phyloP scores from a whole-genome alignment of 768 basidiomycete species.

The Terana coerulea region DNA sequence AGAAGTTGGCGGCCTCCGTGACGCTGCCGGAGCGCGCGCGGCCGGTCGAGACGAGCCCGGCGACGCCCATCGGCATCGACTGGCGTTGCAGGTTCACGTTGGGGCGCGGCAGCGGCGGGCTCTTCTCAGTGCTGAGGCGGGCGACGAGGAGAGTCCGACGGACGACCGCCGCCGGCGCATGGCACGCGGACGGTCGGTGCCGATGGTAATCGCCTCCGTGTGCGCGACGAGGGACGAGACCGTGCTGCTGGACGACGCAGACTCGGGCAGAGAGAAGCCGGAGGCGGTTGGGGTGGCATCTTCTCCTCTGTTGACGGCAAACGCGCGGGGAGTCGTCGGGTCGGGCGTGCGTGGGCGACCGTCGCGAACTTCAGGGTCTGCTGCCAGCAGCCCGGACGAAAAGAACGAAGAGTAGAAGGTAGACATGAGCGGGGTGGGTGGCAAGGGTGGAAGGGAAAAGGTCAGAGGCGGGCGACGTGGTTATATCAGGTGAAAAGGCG shows the following conservation, averaged over 20 bases:
- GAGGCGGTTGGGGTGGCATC: slow-evolving; percentile 35
- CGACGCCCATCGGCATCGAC: slow-evolving; percentile 2
- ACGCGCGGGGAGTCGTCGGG: slow-evolving; percentile 23
- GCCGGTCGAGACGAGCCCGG: background rate
- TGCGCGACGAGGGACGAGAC: slow-evolving; percentile 29
- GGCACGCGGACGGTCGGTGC: slow-evolving; percentile 32
- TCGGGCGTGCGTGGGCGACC: slow-evolving; percentile 18
- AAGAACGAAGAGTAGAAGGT: slow-evolving; percentile 60
- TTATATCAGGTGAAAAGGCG: background rate
- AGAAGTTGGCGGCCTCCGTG: background rate
- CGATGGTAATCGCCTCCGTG: slow-evolving; percentile 20
- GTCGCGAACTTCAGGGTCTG: slow-evolving; percentile 24
- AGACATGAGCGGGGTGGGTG: slow-evolving; percentile 10
- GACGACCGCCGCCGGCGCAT: slow-evolving; percentile 64
- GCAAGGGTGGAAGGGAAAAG: background rate
- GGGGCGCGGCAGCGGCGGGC: background rate
- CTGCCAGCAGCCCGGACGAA: slow-evolving; percentile 65
- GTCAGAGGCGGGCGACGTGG: background rate
- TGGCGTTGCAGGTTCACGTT: slow-evolving; percentile 7
- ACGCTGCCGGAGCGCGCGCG: slow-evolving; percentile 6
- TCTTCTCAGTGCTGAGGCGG: slow-evolving; percentile 2
- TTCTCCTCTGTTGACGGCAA: slow-evolving; percentile 18
- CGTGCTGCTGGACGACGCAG: slow-evolving; percentile 17
- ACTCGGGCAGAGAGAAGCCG: slow-evolving; percentile 15
- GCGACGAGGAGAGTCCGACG: slow-evolving; percentile 39